Conservation (phyloP, 441 rosid genomes). For the Jatropha multifida region DNA sequence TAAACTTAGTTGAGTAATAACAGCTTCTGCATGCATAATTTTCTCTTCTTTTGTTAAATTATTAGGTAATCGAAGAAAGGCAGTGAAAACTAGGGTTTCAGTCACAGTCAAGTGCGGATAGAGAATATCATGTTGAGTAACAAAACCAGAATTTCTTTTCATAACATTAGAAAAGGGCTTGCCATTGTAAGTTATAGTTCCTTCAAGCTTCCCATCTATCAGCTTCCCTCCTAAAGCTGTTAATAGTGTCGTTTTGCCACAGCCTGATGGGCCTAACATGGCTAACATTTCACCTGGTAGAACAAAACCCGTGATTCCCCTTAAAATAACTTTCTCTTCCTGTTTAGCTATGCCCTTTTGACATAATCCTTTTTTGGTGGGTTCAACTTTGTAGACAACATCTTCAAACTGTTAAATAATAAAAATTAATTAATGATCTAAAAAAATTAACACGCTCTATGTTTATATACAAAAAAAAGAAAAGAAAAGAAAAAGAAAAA, state of each 20-base stretch:
- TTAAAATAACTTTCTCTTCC: slow-evolving; percentile 45
- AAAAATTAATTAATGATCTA: not conserved
- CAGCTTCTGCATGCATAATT: slow-evolving; percentile 27
- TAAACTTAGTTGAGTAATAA: slow-evolving; percentile 29
- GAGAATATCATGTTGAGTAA: slow-evolving; percentile 54
- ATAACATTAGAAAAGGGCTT: slow-evolving; percentile 39
- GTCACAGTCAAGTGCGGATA: slow-evolving; percentile 54
- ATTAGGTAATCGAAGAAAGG: slow-evolving; percentile 50
- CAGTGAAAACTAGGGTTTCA: slow-evolving; percentile 53
- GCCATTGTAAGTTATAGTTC: slow-evolving; percentile 46
- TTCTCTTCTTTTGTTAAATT: slow-evolving; percentile 27
- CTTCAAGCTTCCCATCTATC: slow-evolving; percentile 37
- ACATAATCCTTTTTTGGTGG: slow-evolving; percentile 20
- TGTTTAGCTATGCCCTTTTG: slow-evolving; percentile 18
- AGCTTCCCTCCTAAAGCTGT: slow-evolving; percentile 56
- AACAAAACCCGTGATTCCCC: slow-evolving; percentile 50
- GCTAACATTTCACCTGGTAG: slow-evolving; percentile 65
- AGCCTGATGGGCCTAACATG: slow-evolving; percentile 67
- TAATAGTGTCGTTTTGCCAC: slow-evolving; percentile 61
- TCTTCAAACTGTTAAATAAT: slow-evolving; percentile 49
- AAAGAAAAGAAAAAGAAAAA: not conserved
- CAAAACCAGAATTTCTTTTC: slow-evolving; percentile 51
- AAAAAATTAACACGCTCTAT: too few relatives aligned
- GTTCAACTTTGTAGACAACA: slow-evolving; percentile 42
- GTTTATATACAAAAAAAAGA: not conserved